phyloP scores from a whole-genome alignment of 768 basidiomycete genomes.

The Pleurotus eryngii region DNA sequence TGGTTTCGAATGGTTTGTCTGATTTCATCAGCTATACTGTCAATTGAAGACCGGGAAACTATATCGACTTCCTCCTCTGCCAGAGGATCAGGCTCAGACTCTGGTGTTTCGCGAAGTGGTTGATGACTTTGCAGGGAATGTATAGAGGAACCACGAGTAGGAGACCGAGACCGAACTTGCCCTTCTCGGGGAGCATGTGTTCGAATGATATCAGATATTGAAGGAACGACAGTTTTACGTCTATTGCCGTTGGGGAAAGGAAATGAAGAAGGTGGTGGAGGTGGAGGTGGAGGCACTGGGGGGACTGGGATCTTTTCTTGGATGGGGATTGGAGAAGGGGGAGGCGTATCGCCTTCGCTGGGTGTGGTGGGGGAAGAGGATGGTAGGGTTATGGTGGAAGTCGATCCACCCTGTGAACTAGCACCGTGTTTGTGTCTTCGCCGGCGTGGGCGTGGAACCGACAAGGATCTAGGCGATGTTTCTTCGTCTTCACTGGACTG shows the following conservation, averaged over 20 bases:
- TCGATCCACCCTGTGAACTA: slow-evolving; percentile 25
- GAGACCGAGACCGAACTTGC: slow-evolving; percentile 45
- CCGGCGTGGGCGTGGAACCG: slow-evolving; percentile 32
- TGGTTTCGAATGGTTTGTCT: slow-evolving; percentile 66
- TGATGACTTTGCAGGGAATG: slow-evolving; percentile 42
- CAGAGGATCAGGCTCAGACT: slow-evolving; percentile 49
- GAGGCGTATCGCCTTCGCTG: slow-evolving; percentile 9
- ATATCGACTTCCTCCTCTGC: slow-evolving; percentile 61
- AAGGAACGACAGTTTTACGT: slow-evolving; percentile 59
- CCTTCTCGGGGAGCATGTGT: slow-evolving; percentile 64
- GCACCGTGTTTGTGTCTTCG: slow-evolving; percentile 26
- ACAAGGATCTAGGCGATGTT: slow-evolving; percentile 23
- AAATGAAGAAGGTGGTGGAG: slow-evolving; percentile 16
- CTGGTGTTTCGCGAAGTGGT: slow-evolving; percentile 48
- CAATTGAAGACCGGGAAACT: slow-evolving; percentile 79
- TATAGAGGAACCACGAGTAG: slow-evolving; percentile 42
- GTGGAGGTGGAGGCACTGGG: slow-evolving; percentile 2
- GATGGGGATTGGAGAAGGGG: slow-evolving; percentile 10
- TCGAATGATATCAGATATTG: slow-evolving; percentile 87
- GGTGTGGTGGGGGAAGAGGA: slow-evolving; percentile 15
- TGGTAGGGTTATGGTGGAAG: slow-evolving; percentile 14
- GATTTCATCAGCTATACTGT: slow-evolving; percentile 85
- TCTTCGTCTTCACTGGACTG: slow-evolving; percentile 50
- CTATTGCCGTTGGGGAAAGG: slow-evolving; percentile 21
- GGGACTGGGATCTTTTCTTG: neutral